Evolutionary conservation across 768 basidiomycete species (phyloP), one percentile per base, ranked within the genome.

Genomic region (Mycena galopus): DNA sequence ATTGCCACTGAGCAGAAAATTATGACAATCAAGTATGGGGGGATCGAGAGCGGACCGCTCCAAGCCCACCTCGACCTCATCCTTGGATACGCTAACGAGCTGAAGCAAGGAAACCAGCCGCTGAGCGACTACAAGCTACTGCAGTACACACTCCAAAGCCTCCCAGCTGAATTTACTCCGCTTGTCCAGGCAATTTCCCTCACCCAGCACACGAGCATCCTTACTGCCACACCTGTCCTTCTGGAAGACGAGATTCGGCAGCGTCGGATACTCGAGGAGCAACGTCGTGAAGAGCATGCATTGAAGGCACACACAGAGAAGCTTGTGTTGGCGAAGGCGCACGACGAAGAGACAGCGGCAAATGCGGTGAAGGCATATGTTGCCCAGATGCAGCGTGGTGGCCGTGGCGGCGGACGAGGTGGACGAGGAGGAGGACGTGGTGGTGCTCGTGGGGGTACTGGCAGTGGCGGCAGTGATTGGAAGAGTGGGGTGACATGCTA

Each of bases 341-440:
- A n/a, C n/a, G n/a, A n/a, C n/a, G n/a, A n/a, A n/a, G n/a, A n/a
- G n/a, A n/a, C n/a, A n/a, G n/a, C n/a, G n/a, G n/a, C n/a, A n/a
- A n/a, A n/a, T n/a, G 61, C 59, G 2, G 21, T 62, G 25, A 62
- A 62, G 60, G 60, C 60, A 32, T 62, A 30, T 19, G 17, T 62
- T 32, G 60, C 58, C 29, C 35, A 37, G 35, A 37, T 6, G 35
- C 35, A 37, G n/a, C 5, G n/a, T 35, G 39, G 35, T 17, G n/a
- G 39, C 33, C 33, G 27, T 44, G 27, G 7, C 30, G 60, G 42
- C 42, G 44, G 12, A 42, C 12, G 21, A 27, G 37, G 6, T n/a
- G 59, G 60, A 42, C 42, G 60, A 21, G n/a, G 60, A 21, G 60
- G 60, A 14, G 60, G 60, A 39, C 58, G 58, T 27, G 17, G 60